Evolutionary conservation across 345 rosid species (phyloP).

Genomic region (Linum lewisii): DNA sequence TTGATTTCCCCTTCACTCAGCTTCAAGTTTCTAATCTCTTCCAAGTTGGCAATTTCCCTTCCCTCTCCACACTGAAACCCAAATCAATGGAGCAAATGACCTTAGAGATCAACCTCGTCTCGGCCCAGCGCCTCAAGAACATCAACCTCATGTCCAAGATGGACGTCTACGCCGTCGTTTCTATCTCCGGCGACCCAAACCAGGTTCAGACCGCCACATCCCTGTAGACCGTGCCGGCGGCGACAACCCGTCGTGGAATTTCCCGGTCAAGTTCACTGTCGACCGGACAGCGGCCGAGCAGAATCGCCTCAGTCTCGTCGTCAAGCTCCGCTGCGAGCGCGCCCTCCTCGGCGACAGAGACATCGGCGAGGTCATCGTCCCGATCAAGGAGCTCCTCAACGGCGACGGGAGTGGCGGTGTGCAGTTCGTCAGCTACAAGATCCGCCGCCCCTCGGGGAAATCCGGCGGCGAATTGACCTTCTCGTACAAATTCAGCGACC

Average conservation of each 20-base stretch:
- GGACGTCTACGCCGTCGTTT: constrained; percentile 71
- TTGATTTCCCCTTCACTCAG: background rate
- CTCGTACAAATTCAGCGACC: constrained; percentile 47
- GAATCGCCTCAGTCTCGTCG: constrained; percentile 39
- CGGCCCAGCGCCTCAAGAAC: constrained; percentile 59
- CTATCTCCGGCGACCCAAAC: constrained; percentile 37
- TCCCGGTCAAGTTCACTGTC: constrained; percentile 45
- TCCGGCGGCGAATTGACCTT: constrained; percentile 57
- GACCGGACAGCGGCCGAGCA: constrained; percentile 33
- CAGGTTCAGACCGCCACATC: constrained; percentile 35
- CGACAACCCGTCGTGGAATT: constrained; percentile 59
- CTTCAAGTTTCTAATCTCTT: background rate
- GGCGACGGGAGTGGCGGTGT: constrained; percentile 20
- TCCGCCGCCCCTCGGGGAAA: constrained; percentile 55
- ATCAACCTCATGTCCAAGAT: constrained; percentile 63
- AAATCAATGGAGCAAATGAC: constrained; percentile 40
- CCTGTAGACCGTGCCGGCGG: constrained; percentile 39
- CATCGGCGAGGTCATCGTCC: constrained; percentile 65
- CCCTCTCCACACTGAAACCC: background rate
- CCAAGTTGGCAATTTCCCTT: no score
- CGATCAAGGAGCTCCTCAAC: constrained; percentile 50
- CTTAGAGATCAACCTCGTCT: constrained; percentile 53
- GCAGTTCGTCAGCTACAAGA: constrained; percentile 53
- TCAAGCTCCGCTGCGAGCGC: constrained; percentile 63
- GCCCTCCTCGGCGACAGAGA: constrained; percentile 48